Conservation (phyloP, 1,284 basidiomycete species). For the Golubevia pallescens region DNA sequence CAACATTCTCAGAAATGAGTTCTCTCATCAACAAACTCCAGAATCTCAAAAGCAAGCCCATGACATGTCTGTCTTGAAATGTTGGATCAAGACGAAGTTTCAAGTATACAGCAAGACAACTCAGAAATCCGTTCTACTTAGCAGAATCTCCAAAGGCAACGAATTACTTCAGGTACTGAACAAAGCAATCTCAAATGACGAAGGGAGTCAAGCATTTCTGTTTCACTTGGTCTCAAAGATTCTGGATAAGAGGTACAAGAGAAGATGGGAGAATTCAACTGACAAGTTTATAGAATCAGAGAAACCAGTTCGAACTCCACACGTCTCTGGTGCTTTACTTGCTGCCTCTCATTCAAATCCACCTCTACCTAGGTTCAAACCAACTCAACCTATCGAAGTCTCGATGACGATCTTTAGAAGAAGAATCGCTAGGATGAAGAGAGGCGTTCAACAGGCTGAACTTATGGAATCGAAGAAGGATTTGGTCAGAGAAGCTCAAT, state of each 20-base stretch:
- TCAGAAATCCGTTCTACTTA: too few relatives aligned
- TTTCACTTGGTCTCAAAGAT: not conserved
- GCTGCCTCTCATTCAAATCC: constrained; percentile 45
- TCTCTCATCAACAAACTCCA: too few relatives aligned
- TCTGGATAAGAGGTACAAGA: not conserved
- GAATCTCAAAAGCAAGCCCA: too few relatives aligned
- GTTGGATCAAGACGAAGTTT: too few relatives aligned
- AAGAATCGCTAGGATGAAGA: not conserved
- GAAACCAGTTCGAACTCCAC: constrained; percentile 26
- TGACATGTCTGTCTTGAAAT: too few relatives aligned
- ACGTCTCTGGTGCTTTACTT: constrained; percentile 48
- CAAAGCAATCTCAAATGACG: too few relatives aligned
- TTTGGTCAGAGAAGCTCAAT: not conserved
- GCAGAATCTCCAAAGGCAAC: too few relatives aligned
- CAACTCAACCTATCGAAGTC: constrained; percentile 41
- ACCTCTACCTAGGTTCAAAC: constrained; percentile 56
- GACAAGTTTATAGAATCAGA: constrained; percentile 20
- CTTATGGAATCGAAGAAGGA: not conserved
- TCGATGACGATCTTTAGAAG: constrained; percentile 57
- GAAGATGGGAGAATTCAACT: not conserved
- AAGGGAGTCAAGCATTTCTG: too few relatives aligned
- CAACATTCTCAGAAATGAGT: too few relatives aligned
- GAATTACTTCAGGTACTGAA: too few relatives aligned
- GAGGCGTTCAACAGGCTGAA: not conserved
- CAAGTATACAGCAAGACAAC: too few relatives aligned